Percentiles rank a stretch among this genome's conserved stretches.
Conservation (phyloP, 352 stramenopile species). For the Globisporangium ultimum region DNA sequence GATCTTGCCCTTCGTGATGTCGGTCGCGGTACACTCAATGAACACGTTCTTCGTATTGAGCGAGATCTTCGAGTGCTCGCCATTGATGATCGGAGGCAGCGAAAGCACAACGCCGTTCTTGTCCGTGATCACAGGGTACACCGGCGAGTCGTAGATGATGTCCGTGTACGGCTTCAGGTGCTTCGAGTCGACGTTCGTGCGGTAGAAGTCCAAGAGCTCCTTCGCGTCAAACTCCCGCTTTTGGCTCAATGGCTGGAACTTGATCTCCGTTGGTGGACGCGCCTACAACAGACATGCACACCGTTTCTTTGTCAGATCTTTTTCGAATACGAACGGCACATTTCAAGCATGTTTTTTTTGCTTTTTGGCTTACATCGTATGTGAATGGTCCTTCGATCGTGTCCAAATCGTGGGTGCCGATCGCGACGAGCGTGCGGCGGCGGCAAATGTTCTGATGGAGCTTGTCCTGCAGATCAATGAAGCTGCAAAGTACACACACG, state of each 20-base stretch:
- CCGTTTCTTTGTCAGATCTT: background rate
- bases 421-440: conserved; percentile 98
- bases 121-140: conserved; percentile 98
- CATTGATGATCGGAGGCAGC: conserved; percentile 99
- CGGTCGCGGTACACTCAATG: conserved; percentile 99
- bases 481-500: conserved; percentile 49
- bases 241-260: conserved; percentile 96
- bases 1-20: conserved; percentile 99
- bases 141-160: conserved; percentile 98
- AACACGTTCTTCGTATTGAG: conserved; percentile 98
- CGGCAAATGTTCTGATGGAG: conserved; percentile 99
- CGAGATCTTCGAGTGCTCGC: conserved; percentile 96
- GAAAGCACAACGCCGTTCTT: conserved; percentile 95
- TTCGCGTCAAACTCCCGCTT: conserved; percentile 91
- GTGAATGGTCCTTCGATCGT: conserved; percentile 93
- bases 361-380: conserved; percentile 75
- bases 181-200: conserved; percentile 93
- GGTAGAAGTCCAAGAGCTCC: conserved; percentile 95
- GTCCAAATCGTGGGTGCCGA: conserved; percentile 99
- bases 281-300: conserved; percentile 54
- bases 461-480: conserved; percentile 99
- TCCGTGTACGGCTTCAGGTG: conserved; percentile 99
- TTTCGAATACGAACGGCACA: background rate
- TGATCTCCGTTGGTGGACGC: conserved; percentile 90
- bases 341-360: background rate